Percentiles rank a stretch among this genome's conserved stretches.
These are phyloP conservation scores for Psilocybe subaeruginosa DNA, from an alignment of 768 basidiomycete species.

Conservation along the genomic window DNA sequence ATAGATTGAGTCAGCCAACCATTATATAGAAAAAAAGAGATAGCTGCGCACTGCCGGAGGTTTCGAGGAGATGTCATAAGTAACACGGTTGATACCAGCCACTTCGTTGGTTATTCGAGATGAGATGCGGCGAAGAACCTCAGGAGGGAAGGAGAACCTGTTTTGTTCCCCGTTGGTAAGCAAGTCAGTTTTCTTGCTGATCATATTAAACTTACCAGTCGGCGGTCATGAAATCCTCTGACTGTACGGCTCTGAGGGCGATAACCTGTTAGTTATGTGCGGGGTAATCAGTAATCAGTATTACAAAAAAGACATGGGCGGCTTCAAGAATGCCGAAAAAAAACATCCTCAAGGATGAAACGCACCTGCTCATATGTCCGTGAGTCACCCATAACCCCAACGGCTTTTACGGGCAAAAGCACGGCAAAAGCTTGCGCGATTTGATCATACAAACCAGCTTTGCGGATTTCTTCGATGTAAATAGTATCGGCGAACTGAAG, in stretches of 20 bases:
- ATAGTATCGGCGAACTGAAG: conserved; percentile 92
- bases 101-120: conserved; percentile 99
- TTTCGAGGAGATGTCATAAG: conserved; percentile 96
- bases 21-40: conserved; percentile 4
- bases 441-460: conserved; percentile 87
- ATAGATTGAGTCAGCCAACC: conserved; percentile 14
- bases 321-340: background rate
- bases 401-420: conserved; percentile 91
- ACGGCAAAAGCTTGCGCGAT: conserved; percentile 98
- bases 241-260: conserved; percentile 90
- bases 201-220: conserved; percentile 71
- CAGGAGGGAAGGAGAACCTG: conserved; percentile 95
- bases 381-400: conserved; percentile 97
- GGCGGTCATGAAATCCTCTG: conserved; percentile 99
- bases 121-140: conserved; percentile 88
- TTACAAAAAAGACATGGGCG: background rate
- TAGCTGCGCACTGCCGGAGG: conserved; percentile 78
- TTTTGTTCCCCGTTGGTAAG: background rate
- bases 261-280: conserved; percentile 64
- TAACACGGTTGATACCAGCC: conserved; percentile 92
- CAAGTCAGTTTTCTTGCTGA: background rate
- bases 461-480: conserved; percentile 97
- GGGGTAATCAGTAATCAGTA: background rate
- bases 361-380: conserved; percentile 93
- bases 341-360: background rate